Evolutionary conservation across 768 basidiomycete species (phyloP).

Genomic region (Crucibulum laeve): DNA sequence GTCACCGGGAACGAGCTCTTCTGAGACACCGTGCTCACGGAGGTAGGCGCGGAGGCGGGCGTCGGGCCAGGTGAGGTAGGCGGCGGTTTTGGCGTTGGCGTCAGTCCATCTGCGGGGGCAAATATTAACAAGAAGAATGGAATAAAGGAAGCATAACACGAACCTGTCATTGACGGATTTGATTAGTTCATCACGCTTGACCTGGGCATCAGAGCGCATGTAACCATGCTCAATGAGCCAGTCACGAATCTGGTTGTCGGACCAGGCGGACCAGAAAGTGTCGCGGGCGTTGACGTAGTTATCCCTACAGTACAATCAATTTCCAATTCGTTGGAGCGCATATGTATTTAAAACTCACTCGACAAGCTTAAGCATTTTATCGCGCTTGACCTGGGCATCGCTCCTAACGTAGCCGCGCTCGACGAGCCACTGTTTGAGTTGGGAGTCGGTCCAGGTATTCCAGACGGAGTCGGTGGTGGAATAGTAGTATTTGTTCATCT

Average conservation of each 20-base stretch:
- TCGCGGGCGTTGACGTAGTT: slow-evolving; percentile 63
- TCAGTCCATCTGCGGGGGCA: slow-evolving; percentile 50
- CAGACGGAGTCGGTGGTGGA: slow-evolving; percentile 48
- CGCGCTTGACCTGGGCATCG: slow-evolving; percentile 58
- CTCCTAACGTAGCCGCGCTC: slow-evolving; percentile 68
- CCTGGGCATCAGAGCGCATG: slow-evolving; percentile 51
- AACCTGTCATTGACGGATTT: slow-evolving; percentile 71
- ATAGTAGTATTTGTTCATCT: slow-evolving; percentile 84
- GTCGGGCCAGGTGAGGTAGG: slow-evolving; percentile 90
- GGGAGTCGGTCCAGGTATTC: slow-evolving; percentile 71
- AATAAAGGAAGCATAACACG: slow-evolving; percentile 7
- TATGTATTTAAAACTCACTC: slow-evolving; percentile 33
- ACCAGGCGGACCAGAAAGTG: slow-evolving; percentile 66
- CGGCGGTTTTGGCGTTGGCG: slow-evolving; percentile 33
- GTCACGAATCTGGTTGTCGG: slow-evolving; percentile 61
- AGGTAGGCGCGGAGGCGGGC: slow-evolving; percentile 89
- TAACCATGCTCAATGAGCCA: slow-evolving; percentile 79
- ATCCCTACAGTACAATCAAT: slow-evolving; percentile 34
- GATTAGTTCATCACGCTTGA: slow-evolving; percentile 73
- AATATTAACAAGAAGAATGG: neutral
- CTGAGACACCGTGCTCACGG: slow-evolving; percentile 68
- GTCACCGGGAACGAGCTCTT: slow-evolving; percentile 56
- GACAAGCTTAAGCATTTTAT: slow-evolving; percentile 76
- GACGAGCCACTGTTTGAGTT: slow-evolving; percentile 78
- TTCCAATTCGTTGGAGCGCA: neutral